Conservation (phyloP, 441 rosid genomes). For the Pelargonium citronellum region DNA sequence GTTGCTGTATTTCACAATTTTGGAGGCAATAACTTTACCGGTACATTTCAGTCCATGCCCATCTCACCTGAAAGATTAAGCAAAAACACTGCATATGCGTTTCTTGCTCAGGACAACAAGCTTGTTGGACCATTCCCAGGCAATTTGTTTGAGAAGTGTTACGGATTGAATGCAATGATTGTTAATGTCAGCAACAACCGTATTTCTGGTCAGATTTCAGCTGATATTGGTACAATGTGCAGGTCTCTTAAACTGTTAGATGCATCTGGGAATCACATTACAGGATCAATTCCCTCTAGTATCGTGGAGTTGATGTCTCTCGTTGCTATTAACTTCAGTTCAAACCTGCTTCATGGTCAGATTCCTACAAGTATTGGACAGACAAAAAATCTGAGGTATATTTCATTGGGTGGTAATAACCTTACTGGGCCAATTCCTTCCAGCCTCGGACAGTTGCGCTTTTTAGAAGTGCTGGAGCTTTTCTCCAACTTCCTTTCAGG, state of each 20-base stretch:
- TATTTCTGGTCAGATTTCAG: slow-evolving; percentile 42
- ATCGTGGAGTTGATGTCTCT: slow-evolving; percentile 38
- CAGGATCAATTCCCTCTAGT: slow-evolving; percentile 38
- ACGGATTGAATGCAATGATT: slow-evolving; percentile 32
- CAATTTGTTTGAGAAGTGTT: slow-evolving; percentile 39
- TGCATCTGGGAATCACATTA: slow-evolving; percentile 48
- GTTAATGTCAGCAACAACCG: slow-evolving; percentile 50
- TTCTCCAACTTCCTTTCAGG: slow-evolving; percentile 52
- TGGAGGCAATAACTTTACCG: slow-evolving; percentile 44
- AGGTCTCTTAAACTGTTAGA: slow-evolving; percentile 42
- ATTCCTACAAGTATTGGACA: slow-evolving; percentile 38
- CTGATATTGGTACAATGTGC: slow-evolving; percentile 37
- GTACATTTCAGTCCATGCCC: slow-evolving; percentile 37
- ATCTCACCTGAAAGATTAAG: slow-evolving; percentile 34
- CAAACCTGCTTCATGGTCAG: slow-evolving; percentile 46
- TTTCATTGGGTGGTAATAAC: slow-evolving; percentile 52
- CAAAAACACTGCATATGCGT: slow-evolving; percentile 35
- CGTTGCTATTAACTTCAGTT: slow-evolving; percentile 42
- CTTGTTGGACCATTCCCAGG: slow-evolving; percentile 48
- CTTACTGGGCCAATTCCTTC: slow-evolving; percentile 43
- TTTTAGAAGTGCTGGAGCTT: slow-evolving; percentile 44
- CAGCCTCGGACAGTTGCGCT: slow-evolving; percentile 34
- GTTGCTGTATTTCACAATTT: slow-evolving; percentile 40
- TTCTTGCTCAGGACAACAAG: slow-evolving; percentile 46
- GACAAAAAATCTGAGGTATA: slow-evolving; percentile 33